Evolutionary conservation across 768 basidiomycete species (phyloP).

Genomic region (Mycena venus): DNA sequence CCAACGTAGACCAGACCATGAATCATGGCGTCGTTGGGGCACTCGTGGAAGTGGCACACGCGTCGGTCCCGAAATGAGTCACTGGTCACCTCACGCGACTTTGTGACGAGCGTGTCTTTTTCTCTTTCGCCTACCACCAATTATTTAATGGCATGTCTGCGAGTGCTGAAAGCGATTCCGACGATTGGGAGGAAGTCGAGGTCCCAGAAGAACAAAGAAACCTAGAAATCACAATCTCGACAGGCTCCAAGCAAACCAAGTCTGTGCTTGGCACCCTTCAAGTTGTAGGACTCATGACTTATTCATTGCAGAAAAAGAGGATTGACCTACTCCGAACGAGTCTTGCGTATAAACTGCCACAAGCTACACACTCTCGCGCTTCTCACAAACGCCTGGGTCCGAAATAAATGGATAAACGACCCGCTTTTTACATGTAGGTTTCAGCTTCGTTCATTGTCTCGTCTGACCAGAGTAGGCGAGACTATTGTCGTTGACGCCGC

Average conservation of each 20-base stretch:
- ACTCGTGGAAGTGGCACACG: too few species aligned
- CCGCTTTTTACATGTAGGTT: constrained; percentile 83
- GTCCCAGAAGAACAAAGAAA: constrained; percentile 65
- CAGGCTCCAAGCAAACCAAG: constrained; percentile 60
- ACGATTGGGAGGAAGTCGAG: constrained; percentile 87
- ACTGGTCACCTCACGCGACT: background rate
- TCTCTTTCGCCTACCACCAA: background rate
- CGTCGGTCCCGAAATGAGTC: constrained; percentile 23
- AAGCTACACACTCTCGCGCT: constrained; percentile 91
- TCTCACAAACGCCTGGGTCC: constrained; percentile 76
- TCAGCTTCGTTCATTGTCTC: constrained; percentile 23
- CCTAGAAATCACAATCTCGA: constrained; percentile 82
- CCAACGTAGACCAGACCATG: too few species aligned
- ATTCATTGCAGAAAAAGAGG: constrained; percentile 57
- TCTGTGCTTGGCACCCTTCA: constrained; percentile 46
- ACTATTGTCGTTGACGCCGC: constrained; percentile 87
- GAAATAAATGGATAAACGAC: constrained; percentile 91
- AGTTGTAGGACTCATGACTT: constrained; percentile 20
- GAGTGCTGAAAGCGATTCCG: constrained; percentile 68
- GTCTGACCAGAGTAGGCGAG: constrained; percentile 73
- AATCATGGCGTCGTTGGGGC: too few species aligned
- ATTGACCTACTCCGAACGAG: constrained; percentile 75
- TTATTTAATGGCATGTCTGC: constrained; percentile 37
- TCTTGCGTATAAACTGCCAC: constrained; percentile 84
- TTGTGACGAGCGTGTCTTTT: constrained; percentile 8